phyloP scores from a whole-genome alignment of 495 filamentous ascomycete species.

The Aspergillus heteromorphus region DNA sequence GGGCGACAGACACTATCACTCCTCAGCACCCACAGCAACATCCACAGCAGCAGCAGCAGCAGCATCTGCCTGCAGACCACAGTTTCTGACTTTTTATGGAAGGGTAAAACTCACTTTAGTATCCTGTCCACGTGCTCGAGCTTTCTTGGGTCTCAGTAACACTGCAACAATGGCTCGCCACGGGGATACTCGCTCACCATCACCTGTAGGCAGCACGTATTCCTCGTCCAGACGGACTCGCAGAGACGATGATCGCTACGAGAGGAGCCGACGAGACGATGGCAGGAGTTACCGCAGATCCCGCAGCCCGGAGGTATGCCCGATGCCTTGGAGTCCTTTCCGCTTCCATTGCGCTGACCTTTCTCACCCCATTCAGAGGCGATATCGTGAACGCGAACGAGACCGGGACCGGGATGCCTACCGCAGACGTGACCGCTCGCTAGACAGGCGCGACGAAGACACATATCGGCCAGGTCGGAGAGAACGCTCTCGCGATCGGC shows the following conservation, averaged over 20 bases:
- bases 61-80: background rate
- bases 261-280: conserved; percentile 61
- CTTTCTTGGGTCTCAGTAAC: conserved; percentile 50
- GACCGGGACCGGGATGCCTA: conserved; percentile 57
- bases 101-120: conserved; percentile 18
- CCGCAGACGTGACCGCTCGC: conserved; percentile 67
- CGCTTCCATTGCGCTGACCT: conserved; percentile 21
- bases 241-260: conserved; percentile 72
- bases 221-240: conserved; percentile 66
- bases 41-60: conserved; percentile 8
- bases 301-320: conserved; percentile 67
- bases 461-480: conserved; percentile 54
- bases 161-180: conserved; percentile 79
- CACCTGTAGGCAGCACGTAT: conserved; percentile 85
- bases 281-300: conserved; percentile 57
- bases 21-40: background rate
- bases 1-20: background rate
- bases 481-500: conserved; percentile 60
- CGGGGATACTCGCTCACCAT: conserved; percentile 92
- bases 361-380: conserved; percentile 39
- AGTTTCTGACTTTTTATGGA: conserved; percentile 9
- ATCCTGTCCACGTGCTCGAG: conserved; percentile 19
- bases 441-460: conserved; percentile 68
- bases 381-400: conserved; percentile 54
- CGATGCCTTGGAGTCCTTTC: background rate